Evolutionary conservation across 768 basidiomycete genomes (phyloP), one percentile per base, ranked within the genome.

Genomic region (Lentinula sp.): DNA sequence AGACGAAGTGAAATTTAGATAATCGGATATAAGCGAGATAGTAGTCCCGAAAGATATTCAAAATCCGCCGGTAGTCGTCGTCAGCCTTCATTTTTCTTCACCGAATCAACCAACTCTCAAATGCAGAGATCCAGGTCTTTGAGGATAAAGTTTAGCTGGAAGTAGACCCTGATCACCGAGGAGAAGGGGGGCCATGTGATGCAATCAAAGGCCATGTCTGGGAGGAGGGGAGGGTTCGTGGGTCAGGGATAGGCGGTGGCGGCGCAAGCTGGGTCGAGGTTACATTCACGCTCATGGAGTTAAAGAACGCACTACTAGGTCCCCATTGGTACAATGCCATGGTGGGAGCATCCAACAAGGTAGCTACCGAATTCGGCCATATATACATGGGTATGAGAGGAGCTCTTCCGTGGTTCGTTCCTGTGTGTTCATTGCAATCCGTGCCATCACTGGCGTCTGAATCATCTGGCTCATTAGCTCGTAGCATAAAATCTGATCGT

Each of bases 381-480:
- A 2, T 8, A 2, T 46, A 16, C 50, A 51, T 51, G 31, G 50
- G 50, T 31, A 51, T 51, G 3, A 51, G 8, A 16, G 50, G 50
- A 32, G 50, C 50, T n/a, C 34, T 15, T 34, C 50, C 50, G 10
- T 35, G 50, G 11, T 16, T 11, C 1, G 1, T 8, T 34, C n/a
- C 50, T 35, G 13, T 4, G 2, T 7, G 11, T 11, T 31, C 28
- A 34, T 37, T 45, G 13, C 9, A 10, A 31, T 58, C 46, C 10
- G 28, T 32, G 28, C 45, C 31, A 59, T 5, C 45, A 28, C 42
- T 13, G 7, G 15, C 34, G 28, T 59, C 57, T 23, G 57, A 59
- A 50, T 59, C 57, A 59, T 59, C 57, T 23, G 57, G 57, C 35
- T 59, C 57, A 11, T 59, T 32, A 16, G 46, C 28, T 11, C 46